Percentiles rank a stretch among this genome's conserved stretches.
Evolutionary conservation across 441 rosid species (phyloP).

Genomic region (Erysimum cheiri): DNA sequence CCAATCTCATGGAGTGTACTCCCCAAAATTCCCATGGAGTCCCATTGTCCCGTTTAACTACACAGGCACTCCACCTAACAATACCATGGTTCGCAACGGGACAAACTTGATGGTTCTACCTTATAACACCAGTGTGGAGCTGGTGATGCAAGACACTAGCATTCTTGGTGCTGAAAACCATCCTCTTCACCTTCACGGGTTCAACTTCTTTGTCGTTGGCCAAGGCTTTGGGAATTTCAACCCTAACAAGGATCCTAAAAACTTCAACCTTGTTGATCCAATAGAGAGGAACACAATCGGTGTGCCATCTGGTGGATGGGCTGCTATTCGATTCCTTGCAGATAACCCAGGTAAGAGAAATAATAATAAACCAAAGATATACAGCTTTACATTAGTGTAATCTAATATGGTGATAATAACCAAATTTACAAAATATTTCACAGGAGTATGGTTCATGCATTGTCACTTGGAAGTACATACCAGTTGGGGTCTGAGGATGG

Average conservation of each 20-base stretch:
- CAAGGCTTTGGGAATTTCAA: constrained; percentile 79
- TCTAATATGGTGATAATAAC: constrained; percentile 11
- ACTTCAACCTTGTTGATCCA: constrained; percentile 76
- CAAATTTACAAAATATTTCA: constrained; percentile 24
- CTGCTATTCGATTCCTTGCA: constrained; percentile 67
- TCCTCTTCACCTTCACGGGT: constrained; percentile 70
- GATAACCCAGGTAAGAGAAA: constrained; percentile 67
- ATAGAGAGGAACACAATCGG: constrained; percentile 75
- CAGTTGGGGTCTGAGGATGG: constrained; percentile 75
- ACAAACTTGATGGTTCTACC: constrained; percentile 64
- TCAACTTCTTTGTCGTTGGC: constrained; percentile 75
- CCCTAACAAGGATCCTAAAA: constrained; percentile 61
- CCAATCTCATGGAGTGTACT: constrained; percentile 53
- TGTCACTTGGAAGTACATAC: constrained; percentile 77
- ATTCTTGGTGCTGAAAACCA: constrained; percentile 64
- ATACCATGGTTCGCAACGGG: constrained; percentile 54
- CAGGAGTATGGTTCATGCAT: constrained; percentile 78
- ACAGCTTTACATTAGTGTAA: constrained; percentile 23
- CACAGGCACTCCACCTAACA: constrained; percentile 62
- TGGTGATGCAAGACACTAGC: constrained; percentile 65
- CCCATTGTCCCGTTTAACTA: constrained; percentile 55
- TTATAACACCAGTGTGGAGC: constrained; percentile 67
- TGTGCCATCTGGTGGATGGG: constrained; percentile 80
- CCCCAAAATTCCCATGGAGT: constrained; percentile 48
- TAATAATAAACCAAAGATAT: background rate